phyloP scores from a whole-genome alignment of 1,284 basidiomycete species.

The Malassezia obtusa region DNA sequence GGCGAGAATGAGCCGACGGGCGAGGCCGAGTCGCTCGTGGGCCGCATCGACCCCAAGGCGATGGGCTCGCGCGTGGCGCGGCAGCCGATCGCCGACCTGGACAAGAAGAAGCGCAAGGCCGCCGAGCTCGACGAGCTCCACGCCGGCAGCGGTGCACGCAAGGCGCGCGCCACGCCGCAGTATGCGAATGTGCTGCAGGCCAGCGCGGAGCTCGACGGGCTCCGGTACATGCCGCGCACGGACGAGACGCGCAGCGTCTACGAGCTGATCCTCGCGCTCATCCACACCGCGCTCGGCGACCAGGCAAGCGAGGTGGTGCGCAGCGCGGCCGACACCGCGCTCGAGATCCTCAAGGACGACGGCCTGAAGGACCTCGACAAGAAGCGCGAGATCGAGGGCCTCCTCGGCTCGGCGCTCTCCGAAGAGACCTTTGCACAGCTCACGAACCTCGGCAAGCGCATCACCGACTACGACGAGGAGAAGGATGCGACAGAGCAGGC shows the following conservation, averaged over 20 bases:
- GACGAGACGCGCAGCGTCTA: slow-evolving; percentile 90
- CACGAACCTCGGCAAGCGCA: slow-evolving; percentile 80
- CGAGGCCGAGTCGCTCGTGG: slow-evolving; percentile 81
- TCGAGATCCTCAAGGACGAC: slow-evolving; percentile 85
- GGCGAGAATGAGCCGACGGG: slow-evolving; percentile 70
- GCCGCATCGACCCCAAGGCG: slow-evolving; percentile 75
- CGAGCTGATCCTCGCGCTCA: slow-evolving; percentile 75
- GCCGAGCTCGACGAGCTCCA: slow-evolving; percentile 26
- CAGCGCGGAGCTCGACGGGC: slow-evolving; percentile 68
- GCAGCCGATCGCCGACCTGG: slow-evolving; percentile 77
- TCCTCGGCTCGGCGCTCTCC: slow-evolving; percentile 59
- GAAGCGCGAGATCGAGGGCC: slow-evolving; percentile 82
- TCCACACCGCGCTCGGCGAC: slow-evolving; percentile 64
- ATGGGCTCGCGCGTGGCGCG: slow-evolving; percentile 87
- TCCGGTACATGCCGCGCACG: slow-evolving; percentile 83
- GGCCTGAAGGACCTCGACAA: slow-evolving; percentile 91
- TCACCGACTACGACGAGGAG: slow-evolving; percentile 84
- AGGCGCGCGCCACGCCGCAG: slow-evolving; percentile 7
- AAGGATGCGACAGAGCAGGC: slow-evolving; percentile 54
- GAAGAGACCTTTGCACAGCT: slow-evolving; percentile 77
- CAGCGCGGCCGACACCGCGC: slow-evolving; percentile 78
- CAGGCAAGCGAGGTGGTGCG: slow-evolving; percentile 91
- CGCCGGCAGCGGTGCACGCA: slow-evolving; percentile 18
- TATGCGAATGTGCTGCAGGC: slow-evolving; percentile 54
- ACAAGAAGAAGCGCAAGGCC: slow-evolving; percentile 68